These are phyloP conservation scores for Protostelium mycophagum DNA, from an alignment of 78 protist genomes.

Conservation along the genomic window DNA sequence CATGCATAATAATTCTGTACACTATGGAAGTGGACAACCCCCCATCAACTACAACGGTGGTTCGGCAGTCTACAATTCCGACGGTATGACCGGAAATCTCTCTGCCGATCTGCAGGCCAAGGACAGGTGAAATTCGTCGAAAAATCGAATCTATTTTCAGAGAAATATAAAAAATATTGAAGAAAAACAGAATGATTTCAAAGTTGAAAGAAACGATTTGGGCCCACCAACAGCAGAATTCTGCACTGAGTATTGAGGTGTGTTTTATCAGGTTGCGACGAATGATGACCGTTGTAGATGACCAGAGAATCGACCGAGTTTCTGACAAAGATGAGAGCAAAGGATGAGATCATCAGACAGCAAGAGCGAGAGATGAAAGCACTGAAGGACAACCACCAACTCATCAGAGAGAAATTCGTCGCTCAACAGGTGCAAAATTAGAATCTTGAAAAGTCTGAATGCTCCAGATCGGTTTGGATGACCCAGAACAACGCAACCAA, in stretches of 20 bases:
- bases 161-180: no score
- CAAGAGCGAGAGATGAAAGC: not conserved
- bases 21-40: no score
- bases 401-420: not conserved
- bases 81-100: no score
- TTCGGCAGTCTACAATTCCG: no score
- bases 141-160: no score
- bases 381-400: not conserved
- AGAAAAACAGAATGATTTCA: not conserved
- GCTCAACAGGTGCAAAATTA: not conserved
- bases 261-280: not conserved
- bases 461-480: not conserved
- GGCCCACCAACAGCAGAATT: not conserved
- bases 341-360: not conserved
- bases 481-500: not conserved
- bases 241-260: not conserved
- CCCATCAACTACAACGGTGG: no score
- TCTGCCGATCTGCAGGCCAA: no score
- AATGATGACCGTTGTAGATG: not conserved
- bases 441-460: not conserved
- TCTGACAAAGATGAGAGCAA: not conserved
- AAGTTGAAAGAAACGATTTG: not conserved
- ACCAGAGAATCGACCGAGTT: not conserved
- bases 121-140: not conserved
- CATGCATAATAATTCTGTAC: no score